Conservation (phyloP, 2,329 filamentous ascomycete species). For the Myriosclerotinia scirpicola region DNA sequence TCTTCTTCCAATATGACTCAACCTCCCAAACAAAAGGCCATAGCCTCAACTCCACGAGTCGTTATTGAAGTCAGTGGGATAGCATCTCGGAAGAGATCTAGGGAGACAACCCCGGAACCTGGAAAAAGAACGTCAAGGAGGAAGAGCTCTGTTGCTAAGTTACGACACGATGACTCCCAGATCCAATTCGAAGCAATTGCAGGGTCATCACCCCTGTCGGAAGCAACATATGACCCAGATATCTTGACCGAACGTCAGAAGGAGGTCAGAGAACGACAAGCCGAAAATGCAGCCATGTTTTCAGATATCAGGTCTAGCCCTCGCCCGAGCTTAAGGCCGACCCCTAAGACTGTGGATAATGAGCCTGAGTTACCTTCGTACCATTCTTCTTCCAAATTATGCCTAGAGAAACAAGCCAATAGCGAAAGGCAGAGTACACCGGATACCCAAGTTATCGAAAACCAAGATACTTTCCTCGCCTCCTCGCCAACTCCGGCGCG, state of each 20-base stretch:
- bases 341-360: slow-evolving; percentile 35
- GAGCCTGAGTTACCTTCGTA: slow-evolving; percentile 30
- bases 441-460: slow-evolving; percentile 29
- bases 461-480: slow-evolving; percentile 45
- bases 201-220: slow-evolving; percentile 55
- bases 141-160: slow-evolving; percentile 49
- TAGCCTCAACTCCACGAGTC: slow-evolving; percentile 32
- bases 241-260: slow-evolving; percentile 75
- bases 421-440: slow-evolving; percentile 34
- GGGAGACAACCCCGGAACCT: slow-evolving; percentile 40
- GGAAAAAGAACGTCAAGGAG: slow-evolving; percentile 41
- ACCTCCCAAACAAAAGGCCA: not conserved
- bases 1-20: not conserved
- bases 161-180: slow-evolving; percentile 80
- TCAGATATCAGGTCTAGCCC: slow-evolving; percentile 63
- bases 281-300: slow-evolving; percentile 64
- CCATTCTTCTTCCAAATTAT: slow-evolving; percentile 32
- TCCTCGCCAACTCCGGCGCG: slow-evolving; percentile 57
- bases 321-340: slow-evolving; percentile 27
- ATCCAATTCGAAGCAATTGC: slow-evolving; percentile 74
- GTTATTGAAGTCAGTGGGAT: slow-evolving; percentile 27
- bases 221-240: slow-evolving; percentile 62
- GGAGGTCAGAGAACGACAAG: slow-evolving; percentile 68
- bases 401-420: slow-evolving; percentile 18
- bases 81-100: slow-evolving; percentile 29